Evolutionary conservation across 495 filamentous ascomycete genomes (phyloP), one percentile per base, ranked within the genome.

Genomic region (Aspergillus mulundensis): DNA sequence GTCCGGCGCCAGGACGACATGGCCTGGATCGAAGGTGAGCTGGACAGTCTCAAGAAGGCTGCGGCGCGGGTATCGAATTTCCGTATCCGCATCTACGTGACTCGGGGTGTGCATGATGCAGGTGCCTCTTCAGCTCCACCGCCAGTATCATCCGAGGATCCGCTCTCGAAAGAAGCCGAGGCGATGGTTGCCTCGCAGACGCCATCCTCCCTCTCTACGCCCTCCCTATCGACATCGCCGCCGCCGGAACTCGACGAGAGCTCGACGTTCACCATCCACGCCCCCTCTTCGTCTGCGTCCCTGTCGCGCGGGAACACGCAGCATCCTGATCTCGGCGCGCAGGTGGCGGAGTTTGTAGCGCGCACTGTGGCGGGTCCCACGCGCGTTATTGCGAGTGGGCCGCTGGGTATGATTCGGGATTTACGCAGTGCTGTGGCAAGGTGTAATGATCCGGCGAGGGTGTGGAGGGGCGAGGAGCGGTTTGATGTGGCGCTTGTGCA

Each of bases 341-440:
- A 70, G n/a, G 51, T 76, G 7, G 49, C 40, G 7, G 60, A 58
- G 10, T 77, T 78, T 51, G 43, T 74, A 11, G 38, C 52, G 0
- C 60, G 61, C 28, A 68, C 68, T 0, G 53, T 63, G 0, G 34
- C 41, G 2, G 83, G 83, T 0, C 71, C 77, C 7, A 83, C 81
- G 1, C 65, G 73, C 11, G 81, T 88, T 0, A 70, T 86, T 60
- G 84, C 75, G 0, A 86, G 82, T 59, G 85, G 85, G 16, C 85
- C 86, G 18, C 69, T 73, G n/a, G 74, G 69, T 1, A 82, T 87
- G 79, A 77, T 84, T 3, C 72, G 69, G 2, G 80, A 83, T 45
- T 55, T 87, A 47, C 70, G 85, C 30, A 56, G 50, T 36, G 75
- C 79, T 0, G 83, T 88, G 16, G 82, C 84, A 0, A 54, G 52